Evolutionary conservation across 2,329 filamentous ascomycete genomes (phyloP), one percentile per base, ranked within the genome.

Genomic region (Iodosphaeria phyllophila): DNA sequence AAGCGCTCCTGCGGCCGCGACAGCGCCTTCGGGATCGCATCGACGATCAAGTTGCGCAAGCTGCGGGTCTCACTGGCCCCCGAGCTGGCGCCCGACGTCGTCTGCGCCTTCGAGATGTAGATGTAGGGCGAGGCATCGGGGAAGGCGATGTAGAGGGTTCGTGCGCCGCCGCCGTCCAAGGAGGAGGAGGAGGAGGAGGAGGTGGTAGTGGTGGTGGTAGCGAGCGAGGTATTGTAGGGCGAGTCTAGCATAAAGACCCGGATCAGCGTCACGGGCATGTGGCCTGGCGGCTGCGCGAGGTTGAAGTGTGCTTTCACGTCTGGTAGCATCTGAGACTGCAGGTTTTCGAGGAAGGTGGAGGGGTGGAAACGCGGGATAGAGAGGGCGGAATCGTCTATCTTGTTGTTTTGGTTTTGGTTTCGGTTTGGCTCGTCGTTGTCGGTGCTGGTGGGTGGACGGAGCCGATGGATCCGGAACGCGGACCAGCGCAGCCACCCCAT

Each of bases 271-370:
- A 89, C 53, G 0, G 77, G 68, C n/a, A 76, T 55, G n/a, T n/a
- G n/a, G 2, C 60, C 57, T 26, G 64, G 58, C 26, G 77, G 74
- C n/a, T 74, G 66, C 35, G 76, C 71, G 31, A 89, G 66, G 37
- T 79, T 74, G 46, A 80, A 89, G 47, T 91, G 78, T 5, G 77
- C 76, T 46, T 89, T 91, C 36, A 84, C 66, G 30, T 89, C 64
- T 1, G 80, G 77, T 2, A 79, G 58, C 11, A 83, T 63, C 40
- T 84, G 73, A 20, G 59, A 57, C 35, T 84, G 75, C 3, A 92
- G 64, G 35, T 74, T 75, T 34, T 68, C 66, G 18, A 91, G 56
- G 44, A 92, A 92, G 0, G 74, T 78, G 4, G 76, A 69, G 1
- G 79, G 75, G 39, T 91, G 78, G 39, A 89, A 79, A 10, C 74